Evolutionary conservation across 257 asterid genomes (phyloP).

Genomic region (Solanum sejunctum): DNA sequence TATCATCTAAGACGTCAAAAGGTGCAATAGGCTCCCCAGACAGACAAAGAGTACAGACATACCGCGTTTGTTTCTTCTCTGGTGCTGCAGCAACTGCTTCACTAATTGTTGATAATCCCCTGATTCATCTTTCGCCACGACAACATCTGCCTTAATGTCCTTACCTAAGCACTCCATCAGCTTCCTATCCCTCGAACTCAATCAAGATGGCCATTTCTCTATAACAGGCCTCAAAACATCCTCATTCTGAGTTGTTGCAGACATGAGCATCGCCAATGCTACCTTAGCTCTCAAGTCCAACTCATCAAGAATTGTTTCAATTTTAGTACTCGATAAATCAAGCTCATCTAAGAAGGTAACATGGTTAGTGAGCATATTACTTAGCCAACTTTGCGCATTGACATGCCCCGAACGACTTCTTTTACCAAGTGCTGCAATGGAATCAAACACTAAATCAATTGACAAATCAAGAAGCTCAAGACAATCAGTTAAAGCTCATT

Average conservation of each 20-base stretch:
- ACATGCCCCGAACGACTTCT: not conserved
- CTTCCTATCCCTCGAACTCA: slow-evolving; percentile 18
- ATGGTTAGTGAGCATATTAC: slow-evolving; percentile 44
- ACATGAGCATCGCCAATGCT: slow-evolving; percentile 22
- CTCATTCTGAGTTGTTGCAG: not conserved
- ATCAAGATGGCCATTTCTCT: slow-evolving; percentile 29
- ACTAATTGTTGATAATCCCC: slow-evolving; percentile 26
- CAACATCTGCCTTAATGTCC: slow-evolving; percentile 15
- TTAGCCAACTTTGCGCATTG: slow-evolving; percentile 30
- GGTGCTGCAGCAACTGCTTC: slow-evolving; percentile 46
- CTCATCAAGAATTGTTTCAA: slow-evolving; percentile 3
- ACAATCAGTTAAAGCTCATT: slow-evolving; percentile 31
- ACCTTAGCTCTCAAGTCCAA: slow-evolving; percentile 24
- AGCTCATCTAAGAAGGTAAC: slow-evolving; percentile 40
- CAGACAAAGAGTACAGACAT: not conserved
- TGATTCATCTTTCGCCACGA: slow-evolving; percentile 35
- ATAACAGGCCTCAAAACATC: not conserved
- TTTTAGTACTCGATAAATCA: not conserved
- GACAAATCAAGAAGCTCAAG: slow-evolving; percentile 30
- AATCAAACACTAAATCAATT: slow-evolving; percentile 17
- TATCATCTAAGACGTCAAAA: no score
- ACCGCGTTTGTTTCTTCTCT: slow-evolving; percentile 11
- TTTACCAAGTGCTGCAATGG: slow-evolving; percentile 10
- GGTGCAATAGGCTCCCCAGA: no score
- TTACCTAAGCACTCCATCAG: slow-evolving; percentile 11